Evolutionary conservation across 352 stramenopile species (phyloP), one percentile per base, ranked within the genome.

Genomic region (Pythium apleroticum): DNA sequence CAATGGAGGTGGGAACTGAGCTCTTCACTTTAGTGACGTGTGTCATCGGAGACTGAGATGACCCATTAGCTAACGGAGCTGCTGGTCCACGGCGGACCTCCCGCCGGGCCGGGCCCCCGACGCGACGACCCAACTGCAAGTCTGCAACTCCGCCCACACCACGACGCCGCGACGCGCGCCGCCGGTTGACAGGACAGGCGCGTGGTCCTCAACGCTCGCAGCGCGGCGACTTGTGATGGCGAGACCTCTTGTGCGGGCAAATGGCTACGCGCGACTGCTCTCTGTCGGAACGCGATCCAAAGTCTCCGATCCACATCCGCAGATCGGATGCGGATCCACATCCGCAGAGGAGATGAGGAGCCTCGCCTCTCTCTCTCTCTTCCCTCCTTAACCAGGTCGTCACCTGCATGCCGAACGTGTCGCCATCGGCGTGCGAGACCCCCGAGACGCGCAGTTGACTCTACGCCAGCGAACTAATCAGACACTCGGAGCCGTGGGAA

Each of bases 11-110:
- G n/a, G n/a, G n/a, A n/a, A n/a, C n/a, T 28, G 43, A 50, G 39
- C 9, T 46, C 24, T 15, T 0, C 39, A 24, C 39, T 28, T 25
- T 50, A 50, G 43, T 50, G 43, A 25, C 43, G 35, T 17, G 35
- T 19, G 35, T 41, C 35, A 41, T 17, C 14, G 4, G 5, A 19
- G 35, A 41, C 56, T 63, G 43, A 63, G 57, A 63, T 63, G 57
- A 35, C 27, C 27, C 57, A 54, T 63, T 63, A 63, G 57, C 43
- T 63, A 63, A 63, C 30, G 54, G n/a, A n/a, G n/a, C n/a, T n/a
- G n/a, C n/a, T n/a, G n/a, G n/a, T 19, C 43, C n/a, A 24, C n/a
- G n/a, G 43, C 43, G 43, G n/a, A 24, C n/a, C 22, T 15, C 19
- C 1, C 6, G 22, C 22, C 30, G 30, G 10, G 30, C 10, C 30